phyloP scores from a whole-genome alignment of 352 stramenopile genomes.

The Pythium phragmitis region DNA sequence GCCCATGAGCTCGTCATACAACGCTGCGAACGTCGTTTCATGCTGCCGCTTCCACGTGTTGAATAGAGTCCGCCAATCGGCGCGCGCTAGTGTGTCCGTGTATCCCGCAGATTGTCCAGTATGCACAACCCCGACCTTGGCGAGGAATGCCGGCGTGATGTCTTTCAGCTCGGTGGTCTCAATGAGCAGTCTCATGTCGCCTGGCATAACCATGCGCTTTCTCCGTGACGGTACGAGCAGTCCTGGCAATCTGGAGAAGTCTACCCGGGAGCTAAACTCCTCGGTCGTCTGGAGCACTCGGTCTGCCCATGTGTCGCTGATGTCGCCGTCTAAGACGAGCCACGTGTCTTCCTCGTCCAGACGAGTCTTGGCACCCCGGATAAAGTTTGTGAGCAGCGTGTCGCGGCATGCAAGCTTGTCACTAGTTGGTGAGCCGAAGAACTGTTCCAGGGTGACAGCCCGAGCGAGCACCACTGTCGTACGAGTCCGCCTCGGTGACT shows the following conservation, averaged over 20 bases:
- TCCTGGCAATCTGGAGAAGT: constrained; percentile 19
- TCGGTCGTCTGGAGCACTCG: constrained; percentile 37
- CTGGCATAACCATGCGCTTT: constrained; percentile 40
- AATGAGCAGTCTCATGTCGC: constrained; percentile 44
- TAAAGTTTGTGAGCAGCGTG: constrained; percentile 39
- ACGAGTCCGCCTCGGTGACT: constrained; percentile 15
- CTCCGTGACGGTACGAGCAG: constrained; percentile 34
- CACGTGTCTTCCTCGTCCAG: constrained; percentile 38
- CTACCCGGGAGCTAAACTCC: constrained; percentile 13
- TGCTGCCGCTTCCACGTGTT: constrained; percentile 42
- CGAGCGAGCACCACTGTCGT: constrained; percentile 45
- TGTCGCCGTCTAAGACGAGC: constrained; percentile 66
- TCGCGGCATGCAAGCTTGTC: constrained; percentile 12
- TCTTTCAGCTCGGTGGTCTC: constrained; percentile 50
- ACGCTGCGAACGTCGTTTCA: constrained; percentile 28
- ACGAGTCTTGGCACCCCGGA: constrained; percentile 48
- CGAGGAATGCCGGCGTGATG: constrained; percentile 54
- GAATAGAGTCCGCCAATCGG: constrained; percentile 36
- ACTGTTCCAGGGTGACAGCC: constrained; percentile 32
- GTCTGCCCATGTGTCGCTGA: constrained; percentile 47
- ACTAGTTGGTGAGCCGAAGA: constrained; percentile 31
- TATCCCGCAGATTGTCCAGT: constrained; percentile 1
- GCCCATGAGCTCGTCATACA: constrained; percentile 37
- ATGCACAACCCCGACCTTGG: constrained; percentile 43
- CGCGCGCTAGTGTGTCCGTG: background rate